Evolutionary conservation across 2,329 filamentous ascomycete genomes (phyloP).

Genomic region (Botrytis fragariae): DNA sequence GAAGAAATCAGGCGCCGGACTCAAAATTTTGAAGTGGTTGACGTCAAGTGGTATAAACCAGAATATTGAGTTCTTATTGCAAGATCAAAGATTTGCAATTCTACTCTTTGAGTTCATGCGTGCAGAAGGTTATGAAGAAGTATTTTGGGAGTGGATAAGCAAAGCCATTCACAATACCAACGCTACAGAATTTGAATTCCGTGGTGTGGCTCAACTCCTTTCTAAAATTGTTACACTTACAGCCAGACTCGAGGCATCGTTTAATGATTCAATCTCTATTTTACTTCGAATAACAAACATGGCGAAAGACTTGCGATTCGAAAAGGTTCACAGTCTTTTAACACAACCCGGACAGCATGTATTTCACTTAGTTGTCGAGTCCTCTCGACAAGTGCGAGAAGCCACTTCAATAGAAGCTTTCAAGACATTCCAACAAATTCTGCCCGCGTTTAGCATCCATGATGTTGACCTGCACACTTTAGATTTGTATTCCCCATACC

Average conservation of each 20-base stretch:
- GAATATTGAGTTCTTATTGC: conserved; percentile 29
- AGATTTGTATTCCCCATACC: conserved; percentile 29
- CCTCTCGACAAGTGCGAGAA: neutral
- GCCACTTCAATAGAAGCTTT: conserved; percentile 15
- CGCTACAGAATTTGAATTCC: neutral
- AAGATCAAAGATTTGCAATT: conserved; percentile 25
- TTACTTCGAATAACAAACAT: neutral
- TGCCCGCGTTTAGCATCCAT: conserved; percentile 14
- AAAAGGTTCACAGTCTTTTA: conserved; percentile 1
- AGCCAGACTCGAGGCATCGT: neutral
- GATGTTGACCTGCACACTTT: conserved; percentile 7
- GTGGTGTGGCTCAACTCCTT: conserved; percentile 1
- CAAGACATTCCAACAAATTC: conserved; percentile 6
- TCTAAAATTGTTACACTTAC: neutral
- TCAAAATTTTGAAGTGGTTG: conserved; percentile 37
- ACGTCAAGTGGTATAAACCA: conserved; percentile 32
- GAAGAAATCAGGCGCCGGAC: conserved; percentile 35
- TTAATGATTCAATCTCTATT: conserved; percentile 3
- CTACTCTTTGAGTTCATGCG: conserved; percentile 37
- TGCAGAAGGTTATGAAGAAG: conserved; percentile 34
- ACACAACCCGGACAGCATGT: conserved; percentile 4
- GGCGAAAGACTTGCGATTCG: neutral
- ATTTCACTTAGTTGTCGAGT: neutral
- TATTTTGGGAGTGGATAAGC: conserved; percentile 35
- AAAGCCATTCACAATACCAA: conserved; percentile 24